Evolutionary conservation across 768 basidiomycete genomes (phyloP).

Genomic region (Lactarius deliciosus): DNA sequence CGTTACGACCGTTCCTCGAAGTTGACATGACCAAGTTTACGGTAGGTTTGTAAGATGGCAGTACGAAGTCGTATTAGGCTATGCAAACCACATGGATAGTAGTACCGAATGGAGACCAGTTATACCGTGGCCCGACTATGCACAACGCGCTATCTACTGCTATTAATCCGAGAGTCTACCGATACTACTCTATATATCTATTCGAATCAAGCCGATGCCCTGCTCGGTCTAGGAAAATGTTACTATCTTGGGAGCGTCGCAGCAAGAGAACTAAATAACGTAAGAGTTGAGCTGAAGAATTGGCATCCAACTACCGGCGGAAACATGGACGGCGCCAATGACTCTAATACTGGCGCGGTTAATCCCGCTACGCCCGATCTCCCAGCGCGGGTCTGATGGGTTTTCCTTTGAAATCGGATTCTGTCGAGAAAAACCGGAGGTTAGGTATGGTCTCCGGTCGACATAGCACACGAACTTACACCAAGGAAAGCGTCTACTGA

Average conservation of each 20-base stretch:
- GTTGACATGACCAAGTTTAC: background rate
- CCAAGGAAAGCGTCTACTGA: slow-evolving; percentile 20
- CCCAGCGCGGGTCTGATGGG: slow-evolving; percentile 2
- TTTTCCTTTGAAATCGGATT: background rate
- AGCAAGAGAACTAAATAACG: background rate
- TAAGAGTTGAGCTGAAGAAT: slow-evolving; percentile 20
- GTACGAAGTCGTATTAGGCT: background rate
- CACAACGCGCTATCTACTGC: background rate
- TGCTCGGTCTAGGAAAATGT: background rate
- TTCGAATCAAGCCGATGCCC: background rate
- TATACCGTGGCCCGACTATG: background rate
- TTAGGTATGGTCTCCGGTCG: background rate
- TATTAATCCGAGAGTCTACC: background rate
- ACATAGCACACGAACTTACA: slow-evolving; percentile 7
- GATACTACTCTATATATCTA: background rate
- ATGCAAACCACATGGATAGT: background rate
- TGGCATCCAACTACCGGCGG: slow-evolving; percentile 26
- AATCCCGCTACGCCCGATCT: slow-evolving; percentile 10
- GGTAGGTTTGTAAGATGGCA: background rate
- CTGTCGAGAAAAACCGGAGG: background rate
- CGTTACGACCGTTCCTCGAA: background rate
- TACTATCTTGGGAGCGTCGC: too few relatives aligned
- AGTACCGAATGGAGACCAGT: background rate
- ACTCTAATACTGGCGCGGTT: slow-evolving; percentile 10
- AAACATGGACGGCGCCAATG: slow-evolving; percentile 23